Evolutionary conservation across 495 filamentous ascomycete genomes (phyloP), one percentile per base, ranked within the genome.

Genomic region (Schizothecium vesticola): DNA sequence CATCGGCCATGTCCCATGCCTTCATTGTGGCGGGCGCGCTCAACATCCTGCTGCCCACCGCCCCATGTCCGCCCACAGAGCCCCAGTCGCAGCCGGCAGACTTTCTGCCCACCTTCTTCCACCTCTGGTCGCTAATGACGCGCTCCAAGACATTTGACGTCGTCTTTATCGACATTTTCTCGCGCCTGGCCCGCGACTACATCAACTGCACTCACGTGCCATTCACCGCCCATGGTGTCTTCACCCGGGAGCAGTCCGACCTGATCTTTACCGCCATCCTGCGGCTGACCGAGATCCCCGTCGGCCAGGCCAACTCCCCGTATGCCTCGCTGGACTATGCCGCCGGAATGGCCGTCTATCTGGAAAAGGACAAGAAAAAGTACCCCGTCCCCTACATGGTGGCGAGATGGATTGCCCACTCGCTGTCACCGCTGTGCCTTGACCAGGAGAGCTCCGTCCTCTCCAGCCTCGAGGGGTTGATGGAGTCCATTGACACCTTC

Each of bases 401-500:
- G 66, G 93, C 96, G n/a, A 84, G 95, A 69, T 97, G 92, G 92
- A 92, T 99, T 59, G 89, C 96, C 55, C 92, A 93, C 87, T 97
- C 93, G 3, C 79, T 99, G 31, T 98, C 96, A 0, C 95, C 95
- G 1, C 81, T 87, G 33, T 96, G 92, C 74, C 81, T 97, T 23
- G 87, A 92, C 59, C 81, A 87, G n/a, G 83, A 87, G 56, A 88
- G 90, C 68, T 97, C 94, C 1, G 86, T 97, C 63, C 77, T 99
- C 70, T 84, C 89, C 26, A 92, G 90, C 68, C 87, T 99, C 2
- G 96, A 99, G 76, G 95, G 93, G 9, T 83, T 99, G 55, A 92
- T 99, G 70, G 90, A 98, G 75, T 96, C 92, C 16, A 90, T 98
- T 59, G 95, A 99, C 76, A 99, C 95, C 2, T 99, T 98, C 80